These are phyloP conservation scores for Endothia cerciana DNA, from an alignment of 2,329 filamentous ascomycete genomes.

Conservation along the genomic window DNA sequence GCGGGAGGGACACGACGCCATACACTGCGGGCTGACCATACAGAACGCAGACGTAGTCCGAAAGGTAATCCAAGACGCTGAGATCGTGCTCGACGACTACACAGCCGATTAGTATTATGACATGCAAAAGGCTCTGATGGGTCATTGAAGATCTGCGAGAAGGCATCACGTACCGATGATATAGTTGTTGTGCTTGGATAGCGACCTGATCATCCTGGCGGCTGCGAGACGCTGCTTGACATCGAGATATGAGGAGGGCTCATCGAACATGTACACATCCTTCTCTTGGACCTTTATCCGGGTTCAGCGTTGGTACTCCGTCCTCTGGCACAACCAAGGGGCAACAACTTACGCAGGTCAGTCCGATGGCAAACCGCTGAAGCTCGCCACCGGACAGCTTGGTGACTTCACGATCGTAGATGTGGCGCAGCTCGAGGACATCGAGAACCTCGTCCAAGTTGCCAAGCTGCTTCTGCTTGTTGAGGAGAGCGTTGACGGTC, in stretches of 20 bases:
- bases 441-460: constrained; percentile 84
- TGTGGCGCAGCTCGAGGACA: constrained; percentile 81
- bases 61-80: constrained; percentile 97
- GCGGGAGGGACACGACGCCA: constrained; percentile 93
- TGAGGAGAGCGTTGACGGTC: constrained; percentile 77
- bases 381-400: constrained; percentile 95
- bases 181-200: constrained; percentile 88
- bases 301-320: constrained; percentile 1
- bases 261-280: constrained; percentile 90
- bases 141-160: neutral
- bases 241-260: constrained; percentile 98
- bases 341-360: constrained; percentile 69
- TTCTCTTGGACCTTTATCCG: constrained; percentile 28
- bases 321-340: neutral
- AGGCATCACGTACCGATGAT: constrained; percentile 63
- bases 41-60: constrained; percentile 96
- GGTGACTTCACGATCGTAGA: constrained; percentile 88
- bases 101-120: constrained; percentile 2
- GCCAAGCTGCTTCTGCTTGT: constrained; percentile 73
- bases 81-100: constrained; percentile 95
- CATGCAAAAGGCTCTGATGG: too few species aligned
- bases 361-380: constrained; percentile 95
- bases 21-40: constrained; percentile 96
- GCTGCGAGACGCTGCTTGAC: constrained; percentile 97
- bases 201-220: constrained; percentile 87